Evolutionary conservation across 2,329 filamentous ascomycete species (phyloP).

Genomic region (Alternaria conjuncta): DNA sequence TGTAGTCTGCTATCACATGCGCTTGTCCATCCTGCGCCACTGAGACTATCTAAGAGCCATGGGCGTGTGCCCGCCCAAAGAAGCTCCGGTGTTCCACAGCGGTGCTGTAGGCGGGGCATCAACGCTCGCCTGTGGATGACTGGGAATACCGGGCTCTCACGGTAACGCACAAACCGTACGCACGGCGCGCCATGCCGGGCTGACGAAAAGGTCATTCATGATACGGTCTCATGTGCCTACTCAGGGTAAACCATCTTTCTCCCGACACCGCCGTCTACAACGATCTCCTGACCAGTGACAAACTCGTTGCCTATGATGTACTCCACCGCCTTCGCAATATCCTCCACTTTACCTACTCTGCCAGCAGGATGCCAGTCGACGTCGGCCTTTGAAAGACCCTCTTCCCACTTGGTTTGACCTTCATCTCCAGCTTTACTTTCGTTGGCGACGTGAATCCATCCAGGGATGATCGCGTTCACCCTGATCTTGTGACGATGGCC

Average conservation of each 20-base stretch:
- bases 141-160: too few relatives aligned
- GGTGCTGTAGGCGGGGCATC: too few relatives aligned
- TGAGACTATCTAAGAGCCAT: too few relatives aligned
- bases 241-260: slow-evolving; percentile 55
- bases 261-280: slow-evolving; percentile 56
- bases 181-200: neutral
- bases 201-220: too few relatives aligned
- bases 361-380: slow-evolving; percentile 59
- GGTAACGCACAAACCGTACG: too few relatives aligned
- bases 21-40: too few relatives aligned
- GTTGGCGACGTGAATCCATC: slow-evolving; percentile 60
- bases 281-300: slow-evolving; percentile 55
- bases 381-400: slow-evolving; percentile 55
- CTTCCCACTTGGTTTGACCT: slow-evolving; percentile 53
- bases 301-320: slow-evolving; percentile 51
- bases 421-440: slow-evolving; percentile 53
- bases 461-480: slow-evolving; percentile 58
- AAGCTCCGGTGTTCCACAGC: too few relatives aligned
- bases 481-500: slow-evolving; percentile 53
- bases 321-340: slow-evolving; percentile 51
- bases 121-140: too few relatives aligned
- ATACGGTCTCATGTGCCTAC: slow-evolving; percentile 6
- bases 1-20: too few relatives aligned
- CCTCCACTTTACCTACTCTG: slow-evolving; percentile 58
- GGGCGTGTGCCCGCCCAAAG: too few relatives aligned